Conservation (phyloP, 768 basidiomycete genomes). For the Mycena vitilis region DNA sequence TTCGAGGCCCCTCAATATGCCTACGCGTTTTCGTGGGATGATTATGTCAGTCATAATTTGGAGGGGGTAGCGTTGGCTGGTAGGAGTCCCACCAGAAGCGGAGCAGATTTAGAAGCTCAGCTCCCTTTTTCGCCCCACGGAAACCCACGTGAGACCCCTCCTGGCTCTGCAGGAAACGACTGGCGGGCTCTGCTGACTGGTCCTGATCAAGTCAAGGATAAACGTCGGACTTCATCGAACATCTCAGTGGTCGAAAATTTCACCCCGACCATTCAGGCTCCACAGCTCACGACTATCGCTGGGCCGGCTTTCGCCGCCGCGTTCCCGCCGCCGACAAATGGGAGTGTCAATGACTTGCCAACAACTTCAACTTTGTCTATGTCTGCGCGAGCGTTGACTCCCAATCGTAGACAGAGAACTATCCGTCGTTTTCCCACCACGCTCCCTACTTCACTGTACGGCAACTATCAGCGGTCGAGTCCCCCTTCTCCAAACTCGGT, state of each 20-base stretch:
- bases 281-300: background rate
- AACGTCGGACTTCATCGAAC: constrained; percentile 31
- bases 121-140: background rate
- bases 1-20: constrained; percentile 20
- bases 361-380: constrained; percentile 10
- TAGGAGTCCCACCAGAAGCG: constrained; percentile 9
- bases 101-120: constrained; percentile 16
- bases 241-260: constrained; percentile 27
- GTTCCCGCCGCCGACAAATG: constrained; percentile 7
- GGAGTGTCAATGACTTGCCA: constrained; percentile 12
- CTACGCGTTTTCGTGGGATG: constrained; percentile 23
- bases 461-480: background rate
- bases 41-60: constrained; percentile 16
- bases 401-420: constrained; percentile 33
- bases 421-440: constrained; percentile 14
- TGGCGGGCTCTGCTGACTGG: constrained; percentile 23
- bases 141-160: no score
- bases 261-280: background rate
- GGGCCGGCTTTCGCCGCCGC: constrained; percentile 1
- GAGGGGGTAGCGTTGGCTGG: constrained; percentile 15
- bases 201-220: background rate
- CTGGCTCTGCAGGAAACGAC: constrained; percentile 7
- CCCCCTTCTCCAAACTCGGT: no score
- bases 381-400: constrained; percentile 15
- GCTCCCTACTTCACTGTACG: constrained; percentile 1